Evolutionary conservation across 192 early-diverging fungal genomes (phyloP).

Genomic region (Glomus cerebriforme): DNA sequence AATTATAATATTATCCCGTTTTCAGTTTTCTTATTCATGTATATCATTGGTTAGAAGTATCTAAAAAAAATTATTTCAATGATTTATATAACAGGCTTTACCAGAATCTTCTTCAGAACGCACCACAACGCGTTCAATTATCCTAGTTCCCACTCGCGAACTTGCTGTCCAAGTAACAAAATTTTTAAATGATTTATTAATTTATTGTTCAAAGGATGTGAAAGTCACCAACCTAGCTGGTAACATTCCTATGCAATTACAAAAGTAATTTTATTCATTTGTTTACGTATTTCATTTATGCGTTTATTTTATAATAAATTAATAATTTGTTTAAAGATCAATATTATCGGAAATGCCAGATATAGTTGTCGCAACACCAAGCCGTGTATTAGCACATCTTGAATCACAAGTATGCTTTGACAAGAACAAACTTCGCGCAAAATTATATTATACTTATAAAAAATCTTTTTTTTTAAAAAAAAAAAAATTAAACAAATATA

Average conservation of each 20-base stretch:
- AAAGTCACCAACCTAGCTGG: constrained; percentile 67
- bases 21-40: not conserved
- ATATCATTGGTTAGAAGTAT: not conserved
- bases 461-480: not conserved
- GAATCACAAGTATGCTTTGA: constrained; percentile 53
- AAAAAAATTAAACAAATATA: too few species aligned
- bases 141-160: constrained; percentile 95
- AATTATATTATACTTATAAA: not conserved
- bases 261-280: constrained; percentile 45
- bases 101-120: constrained; percentile 39
- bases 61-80: not conserved
- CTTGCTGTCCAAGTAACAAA: constrained; percentile 90
- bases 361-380: constrained; percentile 88
- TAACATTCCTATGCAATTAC: constrained; percentile 53
- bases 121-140: constrained; percentile 56
- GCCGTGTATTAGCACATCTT: constrained; percentile 76
- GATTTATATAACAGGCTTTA: constrained; percentile 29
- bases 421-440: not conserved
- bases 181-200: constrained; percentile 70
- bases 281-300: not conserved
- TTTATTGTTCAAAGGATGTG: constrained; percentile 72
- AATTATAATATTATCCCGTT: not conserved
- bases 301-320: not conserved
- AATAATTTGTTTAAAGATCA: constrained; percentile 52
- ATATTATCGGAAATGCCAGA: constrained; percentile 82